Evolutionary conservation across 2,329 filamentous ascomycete species (phyloP).

Genomic region (Claviceps citrina): DNA sequence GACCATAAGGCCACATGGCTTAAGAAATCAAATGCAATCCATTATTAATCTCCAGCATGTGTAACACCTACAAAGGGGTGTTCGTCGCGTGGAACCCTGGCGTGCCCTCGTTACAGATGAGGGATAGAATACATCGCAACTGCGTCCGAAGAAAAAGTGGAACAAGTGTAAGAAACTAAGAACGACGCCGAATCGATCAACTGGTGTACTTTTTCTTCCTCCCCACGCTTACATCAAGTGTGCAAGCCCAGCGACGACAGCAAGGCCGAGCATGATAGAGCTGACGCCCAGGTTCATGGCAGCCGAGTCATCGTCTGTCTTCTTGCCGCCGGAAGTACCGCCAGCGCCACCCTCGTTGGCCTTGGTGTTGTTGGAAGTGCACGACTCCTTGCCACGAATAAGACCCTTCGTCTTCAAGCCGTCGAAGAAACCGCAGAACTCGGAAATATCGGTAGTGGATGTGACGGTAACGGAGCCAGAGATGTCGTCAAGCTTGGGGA

Average conservation of each 20-base stretch:
- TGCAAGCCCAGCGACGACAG: slow-evolving; percentile 30
- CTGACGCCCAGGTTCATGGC: slow-evolving; percentile 31
- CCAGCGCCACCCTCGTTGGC: slow-evolving; percentile 33
- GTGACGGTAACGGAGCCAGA: slow-evolving; percentile 57
- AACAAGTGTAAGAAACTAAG: slow-evolving; percentile 19
- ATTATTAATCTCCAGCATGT: slow-evolving; percentile 30
- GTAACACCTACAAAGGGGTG: slow-evolving; percentile 8
- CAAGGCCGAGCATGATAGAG: slow-evolving; percentile 31
- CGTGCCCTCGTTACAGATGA: slow-evolving; percentile 12
- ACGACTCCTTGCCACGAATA: slow-evolving; percentile 29
- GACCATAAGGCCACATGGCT: background rate
- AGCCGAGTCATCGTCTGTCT: slow-evolving; percentile 23
- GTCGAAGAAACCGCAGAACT: slow-evolving; percentile 38
- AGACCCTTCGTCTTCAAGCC: slow-evolving; percentile 24
- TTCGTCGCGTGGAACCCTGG: slow-evolving; percentile 12
- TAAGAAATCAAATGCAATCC: slow-evolving; percentile 21
- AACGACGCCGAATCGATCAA: slow-evolving; percentile 22
- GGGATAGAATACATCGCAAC: slow-evolving; percentile 19
- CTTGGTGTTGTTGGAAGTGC: slow-evolving; percentile 33
- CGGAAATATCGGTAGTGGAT: slow-evolving; percentile 45
- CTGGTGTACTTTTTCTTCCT: slow-evolving; percentile 12
- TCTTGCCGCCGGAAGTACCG: slow-evolving; percentile 13
- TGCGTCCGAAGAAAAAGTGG: slow-evolving; percentile 20
- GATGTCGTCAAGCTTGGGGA: slow-evolving; percentile 53
- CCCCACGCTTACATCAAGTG: slow-evolving; percentile 33